Percentiles rank a stretch among this genome's conserved stretches.
phyloP scores from a whole-genome alignment of 805 yeast genomes.

The Wickerhamomyces chaumierensis region DNA sequence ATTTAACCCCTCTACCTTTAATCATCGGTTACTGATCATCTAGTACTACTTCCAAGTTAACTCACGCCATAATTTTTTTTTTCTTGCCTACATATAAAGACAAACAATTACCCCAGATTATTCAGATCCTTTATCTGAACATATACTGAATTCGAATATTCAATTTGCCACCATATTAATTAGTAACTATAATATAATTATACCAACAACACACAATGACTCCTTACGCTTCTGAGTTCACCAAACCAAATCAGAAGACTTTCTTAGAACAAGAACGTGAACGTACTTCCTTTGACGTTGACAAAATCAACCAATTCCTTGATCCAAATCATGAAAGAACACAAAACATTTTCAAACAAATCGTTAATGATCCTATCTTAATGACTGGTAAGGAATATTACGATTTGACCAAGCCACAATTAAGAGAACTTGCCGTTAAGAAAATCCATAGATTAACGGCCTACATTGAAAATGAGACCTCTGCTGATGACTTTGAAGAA shows the following conservation, averaged over 20 bases:
- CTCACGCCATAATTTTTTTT: no score
- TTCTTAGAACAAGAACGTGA: constrained; percentile 32
- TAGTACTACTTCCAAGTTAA: no score
- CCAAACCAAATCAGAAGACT: neutral
- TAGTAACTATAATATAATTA: no score
- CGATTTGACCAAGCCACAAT: constrained; percentile 43
- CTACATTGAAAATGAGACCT: constrained; percentile 38
- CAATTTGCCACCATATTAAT: no score
- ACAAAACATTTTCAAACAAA: constrained; percentile 40
- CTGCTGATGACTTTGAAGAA: constrained; percentile 34
- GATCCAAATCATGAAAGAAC: constrained; percentile 39
- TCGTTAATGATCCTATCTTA: constrained; percentile 59
- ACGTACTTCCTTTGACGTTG: constrained; percentile 28
- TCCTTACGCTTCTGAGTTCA: neutral
- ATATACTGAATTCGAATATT: no score
- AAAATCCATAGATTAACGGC: constrained; percentile 52
- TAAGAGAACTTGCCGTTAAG: constrained; percentile 47
- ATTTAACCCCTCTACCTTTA: no score
- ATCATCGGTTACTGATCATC: no score
- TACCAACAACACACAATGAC: neutral
- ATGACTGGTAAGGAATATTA: constrained; percentile 42
- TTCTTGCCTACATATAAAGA: no score
- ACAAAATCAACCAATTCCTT: constrained; percentile 41
- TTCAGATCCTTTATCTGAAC: no score
- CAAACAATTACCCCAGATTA: no score